phyloP scores from a whole-genome alignment of 768 basidiomycete species.

The Leucogyrophana mollusca region DNA sequence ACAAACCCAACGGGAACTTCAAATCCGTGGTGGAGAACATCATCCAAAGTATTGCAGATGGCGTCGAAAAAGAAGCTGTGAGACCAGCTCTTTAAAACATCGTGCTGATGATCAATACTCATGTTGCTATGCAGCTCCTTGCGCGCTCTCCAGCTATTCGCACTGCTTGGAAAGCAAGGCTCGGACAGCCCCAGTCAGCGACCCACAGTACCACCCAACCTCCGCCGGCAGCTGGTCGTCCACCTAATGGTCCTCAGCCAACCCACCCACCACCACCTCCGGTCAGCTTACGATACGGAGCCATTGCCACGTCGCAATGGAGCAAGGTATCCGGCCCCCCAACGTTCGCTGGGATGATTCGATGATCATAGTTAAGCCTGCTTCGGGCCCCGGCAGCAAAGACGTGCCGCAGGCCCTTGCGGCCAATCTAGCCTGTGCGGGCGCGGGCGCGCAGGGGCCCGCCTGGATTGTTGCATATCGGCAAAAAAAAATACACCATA shows the following conservation, averaged over 20 bases:
- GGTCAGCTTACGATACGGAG: conserved; percentile 51
- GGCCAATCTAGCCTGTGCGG: conserved; percentile 1
- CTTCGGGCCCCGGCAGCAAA: conserved; percentile 1
- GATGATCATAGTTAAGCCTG: conserved; percentile 36
- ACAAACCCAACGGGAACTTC: conserved; percentile 93
- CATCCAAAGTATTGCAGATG: conserved; percentile 88
- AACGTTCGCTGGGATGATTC: conserved; percentile 61
- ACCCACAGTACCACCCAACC: conserved; percentile 19
- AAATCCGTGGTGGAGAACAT: conserved; percentile 82
- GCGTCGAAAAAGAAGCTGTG: conserved; percentile 87
- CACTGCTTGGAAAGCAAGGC: conserved; percentile 72
- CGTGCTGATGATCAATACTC: conserved; percentile 9
- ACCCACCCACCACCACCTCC: conserved; percentile 15
- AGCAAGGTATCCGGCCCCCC: conserved; percentile 74
- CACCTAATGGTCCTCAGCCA: conserved; percentile 22
- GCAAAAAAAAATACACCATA: too few species aligned
- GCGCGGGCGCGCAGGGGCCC: too few species aligned
- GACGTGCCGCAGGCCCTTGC: background rate
- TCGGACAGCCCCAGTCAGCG: conserved; percentile 35
- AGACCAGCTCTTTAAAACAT: conserved; percentile 28
- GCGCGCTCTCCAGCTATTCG: conserved; percentile 63
- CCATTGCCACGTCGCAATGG: conserved; percentile 60
- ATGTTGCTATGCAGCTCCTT: conserved; percentile 54
- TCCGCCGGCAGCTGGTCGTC: conserved; percentile 18
- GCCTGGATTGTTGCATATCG: too few species aligned